These are phyloP conservation scores for Saitoella complicata DNA, from an alignment of 805 yeast genomes.

Conservation along the genomic window DNA sequence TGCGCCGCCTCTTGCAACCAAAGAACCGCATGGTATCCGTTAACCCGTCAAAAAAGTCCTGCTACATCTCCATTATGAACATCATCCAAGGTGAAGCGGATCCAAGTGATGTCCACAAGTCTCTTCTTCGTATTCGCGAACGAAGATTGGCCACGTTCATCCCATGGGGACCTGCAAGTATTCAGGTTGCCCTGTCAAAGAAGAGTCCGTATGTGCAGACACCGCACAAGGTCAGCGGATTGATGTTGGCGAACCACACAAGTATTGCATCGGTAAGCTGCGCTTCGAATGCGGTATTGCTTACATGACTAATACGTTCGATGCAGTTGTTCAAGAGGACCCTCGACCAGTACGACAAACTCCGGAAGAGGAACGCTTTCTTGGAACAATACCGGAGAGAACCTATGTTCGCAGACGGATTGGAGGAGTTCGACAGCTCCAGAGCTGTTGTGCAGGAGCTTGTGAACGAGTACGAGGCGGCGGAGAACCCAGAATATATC, in stretches of 20 bases:
- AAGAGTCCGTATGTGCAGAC: conserved; percentile 44
- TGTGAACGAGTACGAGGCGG: conserved; percentile 67
- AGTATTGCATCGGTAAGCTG: conserved; percentile 35
- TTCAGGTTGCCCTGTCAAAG: conserved; percentile 62
- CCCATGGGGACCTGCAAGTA: conserved; percentile 69
- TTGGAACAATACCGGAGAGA: conserved; percentile 50
- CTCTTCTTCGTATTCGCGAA: conserved; percentile 26
- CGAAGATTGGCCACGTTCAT: conserved; percentile 46
- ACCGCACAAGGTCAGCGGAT: conserved; percentile 47
- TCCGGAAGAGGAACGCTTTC: conserved; percentile 70
- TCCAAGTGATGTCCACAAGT: conserved; percentile 46
- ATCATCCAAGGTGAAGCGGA: conserved; percentile 51
- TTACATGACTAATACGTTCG: not conserved
- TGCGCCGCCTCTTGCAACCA: conserved; percentile 66
- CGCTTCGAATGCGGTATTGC: not conserved
- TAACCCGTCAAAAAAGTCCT: conserved; percentile 27
- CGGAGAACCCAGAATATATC: conserved; percentile 32
- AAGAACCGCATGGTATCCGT: conserved; percentile 55
- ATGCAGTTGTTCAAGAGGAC: conserved; percentile 40
- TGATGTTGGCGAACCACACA: conserved; percentile 72
- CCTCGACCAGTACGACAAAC: conserved; percentile 59
- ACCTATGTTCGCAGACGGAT: conserved; percentile 25
- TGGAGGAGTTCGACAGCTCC: conserved; percentile 64
- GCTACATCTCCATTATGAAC: conserved; percentile 56
- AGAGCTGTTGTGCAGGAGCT: conserved; percentile 60